Evolutionary conservation across 768 basidiomycete species (phyloP).

Genomic region (Crucibulum laeve): DNA sequence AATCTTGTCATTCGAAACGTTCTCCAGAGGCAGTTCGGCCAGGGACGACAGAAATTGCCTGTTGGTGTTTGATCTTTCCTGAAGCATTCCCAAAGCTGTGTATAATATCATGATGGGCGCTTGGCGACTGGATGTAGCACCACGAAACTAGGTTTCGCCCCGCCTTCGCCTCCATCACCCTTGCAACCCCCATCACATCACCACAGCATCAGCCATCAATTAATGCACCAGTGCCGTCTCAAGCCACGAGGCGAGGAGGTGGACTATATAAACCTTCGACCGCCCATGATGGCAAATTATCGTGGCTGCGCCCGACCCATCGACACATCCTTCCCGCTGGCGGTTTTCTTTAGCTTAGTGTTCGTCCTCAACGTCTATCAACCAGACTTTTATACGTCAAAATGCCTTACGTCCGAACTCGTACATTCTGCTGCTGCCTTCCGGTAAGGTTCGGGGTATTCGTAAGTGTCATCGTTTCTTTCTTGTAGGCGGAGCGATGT

Average conservation of each 20-base stretch:
- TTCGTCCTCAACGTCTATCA: slow-evolving; percentile 15
- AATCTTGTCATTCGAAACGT: too few relatives aligned
- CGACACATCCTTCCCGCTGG: slow-evolving; percentile 16
- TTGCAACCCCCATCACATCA: neutral
- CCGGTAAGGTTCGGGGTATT: slow-evolving; percentile 64
- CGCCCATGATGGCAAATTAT: slow-evolving; percentile 6
- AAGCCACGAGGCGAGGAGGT: neutral
- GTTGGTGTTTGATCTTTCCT: too few relatives aligned
- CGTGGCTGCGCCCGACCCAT: slow-evolving; percentile 35
- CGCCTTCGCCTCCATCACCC: too few relatives aligned
- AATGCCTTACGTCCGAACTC: slow-evolving; percentile 49
- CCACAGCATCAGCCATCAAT: neutral
- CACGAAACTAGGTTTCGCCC: too few relatives aligned
- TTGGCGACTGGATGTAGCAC: too few relatives aligned
- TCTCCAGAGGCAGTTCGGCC: too few relatives aligned
- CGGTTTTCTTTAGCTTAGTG: slow-evolving; percentile 13
- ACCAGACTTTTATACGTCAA: slow-evolving; percentile 14
- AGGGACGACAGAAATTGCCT: too few relatives aligned
- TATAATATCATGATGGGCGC: too few relatives aligned
- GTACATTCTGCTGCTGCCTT: slow-evolving; percentile 62
- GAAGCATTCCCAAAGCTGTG: too few relatives aligned
- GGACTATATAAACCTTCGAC: neutral
- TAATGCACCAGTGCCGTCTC: neutral
- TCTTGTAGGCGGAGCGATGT: neutral
- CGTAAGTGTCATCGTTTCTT: slow-evolving; percentile 25